Base-by-base conservation (phyloP, 768 basidiomycete species). In the Phlegmacium glaucopus region DNA sequence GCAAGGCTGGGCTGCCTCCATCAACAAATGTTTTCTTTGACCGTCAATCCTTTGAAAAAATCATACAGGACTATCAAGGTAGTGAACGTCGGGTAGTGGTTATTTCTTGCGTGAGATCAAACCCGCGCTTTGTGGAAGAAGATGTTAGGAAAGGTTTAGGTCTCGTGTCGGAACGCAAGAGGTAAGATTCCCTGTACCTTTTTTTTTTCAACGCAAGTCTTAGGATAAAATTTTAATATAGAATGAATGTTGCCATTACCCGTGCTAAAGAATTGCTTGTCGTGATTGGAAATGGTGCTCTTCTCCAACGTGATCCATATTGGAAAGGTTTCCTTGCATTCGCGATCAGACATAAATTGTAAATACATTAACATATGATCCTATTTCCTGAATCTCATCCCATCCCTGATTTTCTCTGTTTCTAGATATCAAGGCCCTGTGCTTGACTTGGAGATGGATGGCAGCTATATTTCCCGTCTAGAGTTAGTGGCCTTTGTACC, bases 231-330 rank as follows among this genome's bases (percentile, higher is more conserved):
- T 37, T 44, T 18, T 6, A 26, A 44, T 34, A 3, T 40, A 78
- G 77, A 49, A 76, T 79, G 76, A 79, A 79, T 47, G 77, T 77
- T 7, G 73, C 75, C 9, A 76, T 79, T 25, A 77, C 77, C 2
- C 74, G 77, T n/a, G 77, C 77, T 3, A 77, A 72, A 50, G 75
- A 77, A 49, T 66, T 79, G n/a, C 51, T 79, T 15, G 64, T 79
- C 6, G 69, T 79, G 13, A 64, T 77, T 40, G 77, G 77, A 8
- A 77, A 76, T 51, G 73, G 66, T 11, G 50, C 50, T 0, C 60
- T 76, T 3, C 62, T 77, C 4, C 65, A 70, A 48, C 60, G 60
- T 13, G 77, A 79, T 59, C 71, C 75, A 1, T 77, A 76, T 48
- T 79, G 77, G 77, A 71, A 72, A 57, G 69, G 70, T 15, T 77